Evolutionary conservation across 2,329 filamentous ascomycete genomes (phyloP).

Genomic region (Aspergillus calidoustus): DNA sequence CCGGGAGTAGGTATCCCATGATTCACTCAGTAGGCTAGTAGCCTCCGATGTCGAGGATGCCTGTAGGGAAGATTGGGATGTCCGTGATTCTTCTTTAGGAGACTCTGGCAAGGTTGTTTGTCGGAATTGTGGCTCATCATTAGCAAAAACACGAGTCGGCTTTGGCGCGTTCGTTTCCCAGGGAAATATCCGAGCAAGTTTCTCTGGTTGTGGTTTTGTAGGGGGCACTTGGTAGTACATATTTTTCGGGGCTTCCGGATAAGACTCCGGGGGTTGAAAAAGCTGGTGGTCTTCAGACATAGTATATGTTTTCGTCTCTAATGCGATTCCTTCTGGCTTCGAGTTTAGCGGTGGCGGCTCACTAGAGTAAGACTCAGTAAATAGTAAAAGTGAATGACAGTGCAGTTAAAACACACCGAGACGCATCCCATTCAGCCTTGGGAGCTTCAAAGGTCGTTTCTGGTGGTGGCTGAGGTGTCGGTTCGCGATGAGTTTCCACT

Average conservation of each 20-base stretch:
- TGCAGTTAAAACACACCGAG: slow-evolving; percentile 51
- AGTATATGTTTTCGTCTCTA: slow-evolving; percentile 76
- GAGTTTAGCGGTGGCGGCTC: slow-evolving; percentile 67
- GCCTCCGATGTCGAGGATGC: slow-evolving; percentile 23
- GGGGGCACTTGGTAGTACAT: slow-evolving; percentile 85
- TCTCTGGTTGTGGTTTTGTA: slow-evolving; percentile 60
- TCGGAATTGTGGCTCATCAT: slow-evolving; percentile 32
- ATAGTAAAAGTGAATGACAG: slow-evolving; percentile 11
- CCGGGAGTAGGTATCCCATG: slow-evolving; percentile 75
- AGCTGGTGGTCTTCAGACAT: slow-evolving; percentile 78
- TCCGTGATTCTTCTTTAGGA: slow-evolving; percentile 20
- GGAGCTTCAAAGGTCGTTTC: slow-evolving; percentile 57
- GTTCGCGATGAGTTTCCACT: slow-evolving; percentile 48
- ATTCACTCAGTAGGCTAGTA: slow-evolving; percentile 51
- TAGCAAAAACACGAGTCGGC: slow-evolving; percentile 55
- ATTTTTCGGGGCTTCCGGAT: slow-evolving; percentile 81
- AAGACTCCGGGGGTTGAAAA: slow-evolving; percentile 76
- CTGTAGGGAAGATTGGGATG: slow-evolving; percentile 18
- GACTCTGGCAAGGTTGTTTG: slow-evolving; percentile 11
- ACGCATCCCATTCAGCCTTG: slow-evolving; percentile 65
- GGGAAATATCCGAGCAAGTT: slow-evolving; percentile 77
- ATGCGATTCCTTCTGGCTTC: slow-evolving; percentile 81
- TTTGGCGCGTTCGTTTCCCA: slow-evolving; percentile 77
- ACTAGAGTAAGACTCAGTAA: slow-evolving; percentile 47
- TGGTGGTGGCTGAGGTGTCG: slow-evolving; percentile 39